Conservation (phyloP, 2,329 filamentous ascomycete species). For the Venturia oleaginea region DNA sequence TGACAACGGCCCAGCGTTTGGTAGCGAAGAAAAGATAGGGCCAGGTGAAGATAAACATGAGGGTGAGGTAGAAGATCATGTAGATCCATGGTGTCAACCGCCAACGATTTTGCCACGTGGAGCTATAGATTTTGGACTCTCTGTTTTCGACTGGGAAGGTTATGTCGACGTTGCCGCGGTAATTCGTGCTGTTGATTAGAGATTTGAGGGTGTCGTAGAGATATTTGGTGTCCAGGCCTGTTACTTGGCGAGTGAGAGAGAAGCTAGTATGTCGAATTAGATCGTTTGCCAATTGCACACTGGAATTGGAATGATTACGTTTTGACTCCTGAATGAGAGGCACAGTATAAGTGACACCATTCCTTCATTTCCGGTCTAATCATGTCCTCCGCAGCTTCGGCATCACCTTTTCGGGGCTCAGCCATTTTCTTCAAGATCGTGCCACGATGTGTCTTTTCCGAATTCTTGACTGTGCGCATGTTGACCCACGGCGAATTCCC, state of each 20-base stretch:
- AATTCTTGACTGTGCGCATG: conserved; percentile 43
- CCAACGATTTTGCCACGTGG: conserved; percentile 54
- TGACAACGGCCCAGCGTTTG: conserved; percentile 55
- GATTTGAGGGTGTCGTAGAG: conserved; percentile 44
- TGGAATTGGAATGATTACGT: conserved; percentile 16
- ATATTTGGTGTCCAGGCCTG: conserved; percentile 50
- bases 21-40: conserved; percentile 60
- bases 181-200: conserved; percentile 57
- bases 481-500: conserved; percentile 21
- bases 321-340: conserved; percentile 49
- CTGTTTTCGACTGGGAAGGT: conserved; percentile 50
- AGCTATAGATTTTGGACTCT: conserved; percentile 54
- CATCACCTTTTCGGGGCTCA: conserved; percentile 25
- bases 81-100: conserved; percentile 55
- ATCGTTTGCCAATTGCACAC: neutral
- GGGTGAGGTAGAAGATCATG: conserved; percentile 56
- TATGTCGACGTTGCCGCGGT: conserved; percentile 53
- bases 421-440: conserved; percentile 42
- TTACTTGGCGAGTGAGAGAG: conserved; percentile 36
- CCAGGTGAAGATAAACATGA: conserved; percentile 63
- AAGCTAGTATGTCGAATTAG: conserved; percentile 22
- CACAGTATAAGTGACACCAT: conserved; percentile 63
- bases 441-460: conserved; percentile 56
- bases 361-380: conserved; percentile 38
- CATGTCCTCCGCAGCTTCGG: conserved; percentile 32